Evolutionary conservation across 768 basidiomycete genomes (phyloP).

Genomic region (Calvatia gigantea): DNA sequence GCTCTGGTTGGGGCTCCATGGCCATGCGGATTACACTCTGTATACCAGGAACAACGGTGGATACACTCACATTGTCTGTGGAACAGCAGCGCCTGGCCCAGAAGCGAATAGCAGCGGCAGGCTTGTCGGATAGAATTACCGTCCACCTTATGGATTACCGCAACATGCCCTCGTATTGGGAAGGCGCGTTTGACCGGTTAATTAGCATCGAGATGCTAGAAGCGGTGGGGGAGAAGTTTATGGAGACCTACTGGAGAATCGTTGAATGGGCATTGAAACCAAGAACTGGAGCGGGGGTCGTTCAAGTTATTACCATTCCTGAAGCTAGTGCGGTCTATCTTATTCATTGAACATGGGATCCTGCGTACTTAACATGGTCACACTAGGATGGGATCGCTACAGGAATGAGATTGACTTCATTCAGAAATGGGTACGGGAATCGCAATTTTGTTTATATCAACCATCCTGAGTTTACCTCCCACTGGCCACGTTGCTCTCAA

Average conservation of each 20-base stretch:
- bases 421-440: conserved; percentile 74
- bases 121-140: conserved; percentile 46
- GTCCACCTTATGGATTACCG: conserved; percentile 80
- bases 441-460: too few relatives aligned
- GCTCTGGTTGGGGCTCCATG: conserved; percentile 77
- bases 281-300: conserved; percentile 56
- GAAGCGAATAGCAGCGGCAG: conserved; percentile 49
- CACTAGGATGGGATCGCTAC: conserved; percentile 50
- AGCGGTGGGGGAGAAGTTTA: conserved; percentile 64
- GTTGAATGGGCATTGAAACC: conserved; percentile 67
- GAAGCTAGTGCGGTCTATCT: conserved; percentile 51
- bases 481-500: conserved; percentile 8
- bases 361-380: not conserved
- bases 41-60: conserved; percentile 54
- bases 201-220: conserved; percentile 81
- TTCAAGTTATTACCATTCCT: conserved; percentile 75
- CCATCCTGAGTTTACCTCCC: conserved; percentile 24
- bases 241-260: conserved; percentile 59
- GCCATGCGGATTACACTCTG: conserved; percentile 58
- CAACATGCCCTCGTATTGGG: conserved; percentile 59
- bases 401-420: conserved; percentile 69
- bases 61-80: conserved; percentile 69
- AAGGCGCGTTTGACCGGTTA: conserved; percentile 61
- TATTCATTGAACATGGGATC: not conserved
- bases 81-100: conserved; percentile 61